A percentile compares a stretch with the other conserved stretches of the same genome.
Evolutionary conservation across 2,329 filamentous ascomycete species (phyloP).

Genomic region (Daldinia sp.): DNA sequence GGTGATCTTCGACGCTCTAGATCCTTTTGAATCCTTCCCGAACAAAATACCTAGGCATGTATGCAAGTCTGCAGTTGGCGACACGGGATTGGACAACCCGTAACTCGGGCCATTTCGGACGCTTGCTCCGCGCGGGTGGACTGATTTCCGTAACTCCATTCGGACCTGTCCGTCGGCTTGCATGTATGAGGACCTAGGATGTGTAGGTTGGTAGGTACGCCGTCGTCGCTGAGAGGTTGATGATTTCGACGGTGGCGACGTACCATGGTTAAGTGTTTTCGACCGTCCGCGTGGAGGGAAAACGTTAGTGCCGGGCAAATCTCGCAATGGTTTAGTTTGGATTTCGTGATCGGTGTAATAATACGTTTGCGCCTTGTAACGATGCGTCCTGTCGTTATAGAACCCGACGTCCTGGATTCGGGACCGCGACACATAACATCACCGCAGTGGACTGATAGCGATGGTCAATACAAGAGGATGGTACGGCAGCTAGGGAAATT

Average conservation of each 20-base stretch:
- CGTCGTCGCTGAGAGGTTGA: not conserved
- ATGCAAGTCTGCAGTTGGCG: conserved; percentile 18
- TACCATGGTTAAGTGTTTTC: not conserved
- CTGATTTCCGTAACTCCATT: conserved; percentile 9
- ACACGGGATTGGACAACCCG: conserved; percentile 6
- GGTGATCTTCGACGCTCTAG: conserved; percentile 22
- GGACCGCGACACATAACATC: too few species aligned
- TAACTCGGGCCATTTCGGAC: conserved; percentile 29
- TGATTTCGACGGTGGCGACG: not conserved
- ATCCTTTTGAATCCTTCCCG: conserved; percentile 22
- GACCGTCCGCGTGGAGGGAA: not conserved
- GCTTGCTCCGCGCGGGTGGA: conserved; percentile 2
- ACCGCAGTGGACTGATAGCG: too few species aligned
- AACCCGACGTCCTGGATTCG: not conserved
- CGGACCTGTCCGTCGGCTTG: conserved; percentile 13
- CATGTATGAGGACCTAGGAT: not conserved
- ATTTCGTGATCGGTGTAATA: not conserved
- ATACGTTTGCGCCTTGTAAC: not conserved
- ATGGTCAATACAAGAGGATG: too few species aligned
- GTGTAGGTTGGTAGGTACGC: not conserved
- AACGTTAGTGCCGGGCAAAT: not conserved
- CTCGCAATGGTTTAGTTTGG: not conserved
- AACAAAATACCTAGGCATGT: not conserved
- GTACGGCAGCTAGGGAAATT: too few species aligned
- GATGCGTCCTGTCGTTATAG: not conserved